phyloP scores from a whole-genome alignment of 179 eudicot species.

The Silene vulgaris region DNA sequence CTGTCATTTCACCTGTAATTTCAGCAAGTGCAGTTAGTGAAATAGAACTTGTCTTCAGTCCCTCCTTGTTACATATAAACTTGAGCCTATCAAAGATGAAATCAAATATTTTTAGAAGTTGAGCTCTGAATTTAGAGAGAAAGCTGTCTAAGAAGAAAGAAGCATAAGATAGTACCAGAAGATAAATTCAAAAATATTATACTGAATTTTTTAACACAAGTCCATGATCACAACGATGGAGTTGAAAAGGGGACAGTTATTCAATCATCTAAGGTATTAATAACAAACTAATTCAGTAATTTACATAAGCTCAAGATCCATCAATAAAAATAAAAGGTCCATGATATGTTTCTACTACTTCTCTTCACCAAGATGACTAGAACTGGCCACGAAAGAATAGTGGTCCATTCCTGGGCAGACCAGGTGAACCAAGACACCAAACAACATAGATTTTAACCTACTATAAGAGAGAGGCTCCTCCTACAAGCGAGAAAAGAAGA shows the following conservation, averaged over 20 bases:
- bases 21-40: slow-evolving; percentile 84
- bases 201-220: neutral
- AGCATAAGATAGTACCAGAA: neutral
- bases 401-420: no score
- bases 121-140: neutral
- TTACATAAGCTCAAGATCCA: neutral
- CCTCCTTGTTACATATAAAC: slow-evolving; percentile 82
- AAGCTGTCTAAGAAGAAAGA: neutral
- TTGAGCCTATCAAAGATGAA: slow-evolving; percentile 57
- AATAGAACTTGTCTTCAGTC: slow-evolving; percentile 70
- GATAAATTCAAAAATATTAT: neutral
- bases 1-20: slow-evolving; percentile 57
- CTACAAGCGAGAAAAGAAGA: no score
- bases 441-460: no score
- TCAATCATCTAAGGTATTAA: slow-evolving; percentile 3
- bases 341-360: neutral
- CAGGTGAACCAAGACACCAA: no score
- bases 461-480: no score
- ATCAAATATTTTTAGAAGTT: slow-evolving; percentile 10
- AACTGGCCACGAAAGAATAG: neutral
- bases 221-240: neutral
- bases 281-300: slow-evolving; percentile 1
- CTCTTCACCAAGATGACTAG: slow-evolving; percentile 6
- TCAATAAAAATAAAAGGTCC: neutral
- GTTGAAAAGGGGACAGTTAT: neutral